Percentiles rank a stretch among this genome's conserved stretches.
Conservation (phyloP, 2,329 filamentous ascomycete genomes). For the Ceratocystis papillata region DNA sequence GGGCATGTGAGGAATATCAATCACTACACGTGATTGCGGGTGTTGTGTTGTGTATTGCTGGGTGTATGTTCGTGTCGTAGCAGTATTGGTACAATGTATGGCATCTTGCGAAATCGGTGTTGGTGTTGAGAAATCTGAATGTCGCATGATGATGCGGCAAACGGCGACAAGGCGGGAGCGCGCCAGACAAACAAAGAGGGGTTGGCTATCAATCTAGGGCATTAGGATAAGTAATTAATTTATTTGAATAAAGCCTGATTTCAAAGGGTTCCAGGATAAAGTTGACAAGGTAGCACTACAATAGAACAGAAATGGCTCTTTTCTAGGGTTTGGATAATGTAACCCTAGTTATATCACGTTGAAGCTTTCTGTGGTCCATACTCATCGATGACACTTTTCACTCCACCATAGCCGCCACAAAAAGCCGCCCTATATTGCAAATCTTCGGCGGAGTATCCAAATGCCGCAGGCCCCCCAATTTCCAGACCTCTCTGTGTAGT, state of each 20-base stretch:
- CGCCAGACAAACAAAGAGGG: neutral
- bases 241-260: too few species aligned
- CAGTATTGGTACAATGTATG: neutral
- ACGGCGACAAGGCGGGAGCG: neutral
- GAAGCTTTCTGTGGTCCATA: neutral
- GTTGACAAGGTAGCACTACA: too few species aligned
- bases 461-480: constrained; percentile 18
- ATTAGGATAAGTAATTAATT: neutral
- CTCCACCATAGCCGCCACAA: constrained; percentile 17
- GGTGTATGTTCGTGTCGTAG: neutral
- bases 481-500: constrained; percentile 11
- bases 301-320: too few species aligned
- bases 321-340: neutral
- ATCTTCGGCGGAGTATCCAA: constrained; percentile 19
- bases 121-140: neutral
- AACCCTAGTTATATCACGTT: neutral
- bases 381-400: constrained; percentile 20
- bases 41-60: neutral
- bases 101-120: neutral
- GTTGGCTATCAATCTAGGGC: neutral
- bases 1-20: constrained; percentile 28
- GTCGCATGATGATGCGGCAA: neutral
- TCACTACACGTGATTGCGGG: constrained; percentile 25
- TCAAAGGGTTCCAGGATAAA: too few species aligned
- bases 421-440: constrained; percentile 18